Percentiles rank a stretch among this genome's conserved stretches.
These are phyloP conservation scores for Polytrichum formosum DNA, from an alignment of 225 moss, liverwort and hornwort species.

Conservation along the genomic window DNA sequence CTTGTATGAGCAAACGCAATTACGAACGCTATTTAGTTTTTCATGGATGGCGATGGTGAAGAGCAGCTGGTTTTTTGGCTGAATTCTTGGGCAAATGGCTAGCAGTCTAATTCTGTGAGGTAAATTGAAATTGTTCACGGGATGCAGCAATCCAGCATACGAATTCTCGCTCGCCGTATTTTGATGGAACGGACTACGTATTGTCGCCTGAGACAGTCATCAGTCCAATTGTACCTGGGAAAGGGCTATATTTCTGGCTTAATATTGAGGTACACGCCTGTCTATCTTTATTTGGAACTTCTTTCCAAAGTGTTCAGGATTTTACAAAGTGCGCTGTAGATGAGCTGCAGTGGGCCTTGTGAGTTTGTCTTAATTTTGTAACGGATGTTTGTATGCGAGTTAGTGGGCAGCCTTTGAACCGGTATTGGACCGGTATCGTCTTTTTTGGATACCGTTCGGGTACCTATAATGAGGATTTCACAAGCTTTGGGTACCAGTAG, in stretches of 20 bases:
- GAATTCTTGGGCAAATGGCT: too few species aligned
- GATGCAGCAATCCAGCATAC: conserved; percentile 64
- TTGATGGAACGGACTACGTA: conserved; percentile 17
- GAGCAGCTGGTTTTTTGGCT: too few species aligned
- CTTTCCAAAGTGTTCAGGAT: background rate
- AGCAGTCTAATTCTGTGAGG: background rate
- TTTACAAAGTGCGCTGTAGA: background rate
- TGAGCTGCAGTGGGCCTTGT: background rate
- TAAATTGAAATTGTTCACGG: background rate
- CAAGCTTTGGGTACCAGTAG: too few species aligned
- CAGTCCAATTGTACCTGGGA: rapidly evolving
- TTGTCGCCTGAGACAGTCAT: conserved; percentile 20
- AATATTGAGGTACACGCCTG: conserved; percentile 63
- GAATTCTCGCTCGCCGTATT: conserved; percentile 22
- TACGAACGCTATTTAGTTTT: too few species aligned
- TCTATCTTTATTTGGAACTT: background rate
- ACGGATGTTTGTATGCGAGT: too few species aligned
- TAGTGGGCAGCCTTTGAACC: too few species aligned
- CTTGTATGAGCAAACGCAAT: too few species aligned
- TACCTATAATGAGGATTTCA: too few species aligned
- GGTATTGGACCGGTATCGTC: too few species aligned
- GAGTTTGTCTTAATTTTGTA: background rate
- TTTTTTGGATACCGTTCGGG: too few species aligned
- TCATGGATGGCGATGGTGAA: too few species aligned
- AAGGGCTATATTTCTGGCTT: conserved; percentile 35